Base-by-base conservation (phyloP, 2,329 filamentous ascomycete genomes). In the Pseudopithomyces maydicus region DNA sequence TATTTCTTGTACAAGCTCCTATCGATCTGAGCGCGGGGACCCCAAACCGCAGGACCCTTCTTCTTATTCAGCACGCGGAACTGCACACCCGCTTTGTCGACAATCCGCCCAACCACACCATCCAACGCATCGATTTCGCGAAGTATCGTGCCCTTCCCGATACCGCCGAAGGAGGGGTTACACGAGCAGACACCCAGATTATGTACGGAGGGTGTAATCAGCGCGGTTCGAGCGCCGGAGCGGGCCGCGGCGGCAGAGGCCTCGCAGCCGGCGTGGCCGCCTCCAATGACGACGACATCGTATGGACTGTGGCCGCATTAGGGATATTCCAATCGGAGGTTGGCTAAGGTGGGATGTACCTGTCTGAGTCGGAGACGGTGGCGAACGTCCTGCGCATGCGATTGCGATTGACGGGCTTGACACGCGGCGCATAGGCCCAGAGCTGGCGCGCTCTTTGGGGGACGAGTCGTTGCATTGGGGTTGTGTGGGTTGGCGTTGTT, bases 111-210 rank as follows among this genome's bases (percentile, higher is more conserved):
- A 0, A 92, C 89, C 19, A 99, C 81, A 0, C 95, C 95, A 71
- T 98, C 95, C 57, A 99, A 82, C 0, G 95, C 95, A 79, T 99
- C 95, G 32, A 99, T 89, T 77, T 99, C 95, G 41, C 94, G 88
- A 49, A 99, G 81, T 81, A 99, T 97, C 10, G 91, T 98, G 15
- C 95, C 95, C 75, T 99, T 99, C 43, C 95, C 95, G 66, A 99
- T 98, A n/a, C 95, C 95, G 38, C 95, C 95, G 72, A 99, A 96
- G 62, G 92, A 96, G 1, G 94, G 94, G 74, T 98, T 98, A 79
- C 94, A 98, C 35, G 93, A 97, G 79, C 94, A 98, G 29, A 95
- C 91, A 54, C 94, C 94, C 19, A 98, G 87, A 67, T 97, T 97
- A 57, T 93, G 88, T 56, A 91, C 77, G 58, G 90, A 92, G 2